Evolutionary conservation across 1,284 basidiomycete genomes (phyloP), one percentile per base, ranked within the genome.

Genomic region (Ceratobasidium sp.): DNA sequence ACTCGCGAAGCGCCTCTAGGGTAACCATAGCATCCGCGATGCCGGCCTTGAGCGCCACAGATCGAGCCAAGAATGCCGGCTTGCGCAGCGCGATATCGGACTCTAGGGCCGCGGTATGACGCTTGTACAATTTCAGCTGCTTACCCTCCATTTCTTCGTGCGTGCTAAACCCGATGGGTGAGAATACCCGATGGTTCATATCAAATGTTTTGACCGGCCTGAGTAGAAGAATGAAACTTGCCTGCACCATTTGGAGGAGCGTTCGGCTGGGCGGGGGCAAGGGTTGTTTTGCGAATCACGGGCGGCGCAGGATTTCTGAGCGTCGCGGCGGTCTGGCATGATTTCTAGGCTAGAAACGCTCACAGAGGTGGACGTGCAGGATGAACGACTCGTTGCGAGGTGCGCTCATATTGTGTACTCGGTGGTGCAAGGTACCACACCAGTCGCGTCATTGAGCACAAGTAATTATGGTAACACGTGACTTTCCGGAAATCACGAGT

Each of bases 91-190:
- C 69, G 27, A 72, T 62, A 53, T 72, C 69, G 19, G 69, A 60
- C 45, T 72, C 69, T 33, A 72, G 33, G 11, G 47, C 57, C 7
- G 45, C 9, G 15, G 69, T 72, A 51, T 72, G 69, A 22, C 69
- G 56, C n/a, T 72, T 72, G 69, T 72, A 72, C 22, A 62, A 31
- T 57, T 72, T 72, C 22, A 72, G 69, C 27, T 60, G 69, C 51
- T 72, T 72, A 6, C 69, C 69, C 36, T 72, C 69, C n/a, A 62
- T 62, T 53, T 72, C 69, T 59, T 72, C 69, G 29, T 72, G 69
- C n/a, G 57, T 72, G n/a, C 69, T 72, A 44, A n/a, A 2, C 9
- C 57, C 27, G 6, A 31, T 36, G 45, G 19, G 36, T 48, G 19
- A 7, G 29, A 15, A 17, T 51, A 7, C 57, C 17, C 29, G 57